A percentile compares a stretch with the other conserved stretches of the same genome.
Evolutionary conservation across 441 rosid genomes (phyloP).

Genomic region (Pelargonium fulgidum): DNA sequence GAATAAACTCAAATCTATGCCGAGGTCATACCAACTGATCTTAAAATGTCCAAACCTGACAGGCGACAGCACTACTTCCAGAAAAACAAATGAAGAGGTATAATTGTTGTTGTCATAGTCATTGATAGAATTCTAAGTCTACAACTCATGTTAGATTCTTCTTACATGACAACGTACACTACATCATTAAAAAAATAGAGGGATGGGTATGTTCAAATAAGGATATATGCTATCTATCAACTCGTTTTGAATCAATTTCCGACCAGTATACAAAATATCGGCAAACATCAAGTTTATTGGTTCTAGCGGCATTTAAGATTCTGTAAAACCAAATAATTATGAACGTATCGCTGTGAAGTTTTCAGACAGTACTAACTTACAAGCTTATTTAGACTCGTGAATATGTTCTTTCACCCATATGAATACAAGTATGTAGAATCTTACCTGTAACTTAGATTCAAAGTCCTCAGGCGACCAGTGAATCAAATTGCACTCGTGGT

Average conservation of each 20-base stretch:
- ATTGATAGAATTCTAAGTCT: neutral
- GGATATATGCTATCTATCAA: no score
- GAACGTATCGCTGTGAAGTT: neutral
- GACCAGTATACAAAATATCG: neutral
- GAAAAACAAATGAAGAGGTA: no score
- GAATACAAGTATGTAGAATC: slow-evolving; percentile 10
- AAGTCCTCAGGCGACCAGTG: slow-evolving; percentile 98
- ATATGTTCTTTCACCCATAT: neutral
- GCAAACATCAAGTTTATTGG: slow-evolving; percentile 6
- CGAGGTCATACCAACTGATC: no score
- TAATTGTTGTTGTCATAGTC: neutral
- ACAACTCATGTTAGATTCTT: no score
- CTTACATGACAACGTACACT: no score
- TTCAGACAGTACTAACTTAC: neutral
- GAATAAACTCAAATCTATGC: no score
- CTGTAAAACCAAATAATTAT: no score
- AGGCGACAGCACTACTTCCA: no score
- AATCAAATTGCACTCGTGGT: slow-evolving; percentile 79
- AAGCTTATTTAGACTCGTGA: no score
- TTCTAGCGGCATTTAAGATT: neutral
- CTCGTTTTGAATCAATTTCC: neutral
- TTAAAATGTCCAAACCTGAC: no score
- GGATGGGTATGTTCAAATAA: no score
- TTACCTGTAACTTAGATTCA: slow-evolving; percentile 88
- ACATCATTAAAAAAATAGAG: no score